These are phyloP conservation scores for Aspergillus tubingensis DNA, from an alignment of 2,329 filamentous ascomycete species.

Conservation along the genomic window DNA sequence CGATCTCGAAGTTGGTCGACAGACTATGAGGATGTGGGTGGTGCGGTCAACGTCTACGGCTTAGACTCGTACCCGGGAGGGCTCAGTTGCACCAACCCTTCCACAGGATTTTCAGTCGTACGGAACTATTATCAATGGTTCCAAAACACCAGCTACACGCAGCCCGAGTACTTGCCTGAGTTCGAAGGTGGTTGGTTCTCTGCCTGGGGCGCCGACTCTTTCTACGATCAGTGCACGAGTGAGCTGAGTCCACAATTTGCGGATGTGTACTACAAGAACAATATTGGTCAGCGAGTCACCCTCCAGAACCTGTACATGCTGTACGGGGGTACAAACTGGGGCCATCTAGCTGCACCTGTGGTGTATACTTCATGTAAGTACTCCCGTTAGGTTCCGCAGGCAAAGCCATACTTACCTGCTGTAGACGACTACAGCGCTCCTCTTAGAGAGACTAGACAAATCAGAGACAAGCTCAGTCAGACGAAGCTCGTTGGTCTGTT, in stretches of 20 bases:
- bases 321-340: conserved; percentile 60
- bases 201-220: conserved; percentile 53
- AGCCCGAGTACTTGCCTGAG: conserved; percentile 56
- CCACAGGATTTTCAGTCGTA: conserved; percentile 53
- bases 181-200: conserved; percentile 58
- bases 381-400: too few relatives aligned
- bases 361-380: conserved; percentile 47
- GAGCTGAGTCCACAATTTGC: conserved; percentile 52
- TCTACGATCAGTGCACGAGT: conserved; percentile 53
- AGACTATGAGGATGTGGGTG: conserved; percentile 59
- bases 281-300: conserved; percentile 54
- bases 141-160: conserved; percentile 56
- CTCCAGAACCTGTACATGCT: conserved; percentile 56
- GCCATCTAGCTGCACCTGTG: conserved; percentile 52
- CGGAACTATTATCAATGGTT: conserved; percentile 61
- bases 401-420: neutral
- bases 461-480: conserved; percentile 56
- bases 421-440: conserved; percentile 51
- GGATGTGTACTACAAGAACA: conserved; percentile 60
- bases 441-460: conserved; percentile 56
- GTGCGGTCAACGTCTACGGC: conserved; percentile 50
- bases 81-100: conserved; percentile 52
- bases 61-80: conserved; percentile 41
- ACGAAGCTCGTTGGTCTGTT: conserved; percentile 59
- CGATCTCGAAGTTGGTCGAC: conserved; percentile 54